Evolutionary conservation across 2,329 filamentous ascomycete genomes (phyloP), one percentile per base, ranked within the genome.

Genomic region (Teratosphaeria zuluensis): DNA sequence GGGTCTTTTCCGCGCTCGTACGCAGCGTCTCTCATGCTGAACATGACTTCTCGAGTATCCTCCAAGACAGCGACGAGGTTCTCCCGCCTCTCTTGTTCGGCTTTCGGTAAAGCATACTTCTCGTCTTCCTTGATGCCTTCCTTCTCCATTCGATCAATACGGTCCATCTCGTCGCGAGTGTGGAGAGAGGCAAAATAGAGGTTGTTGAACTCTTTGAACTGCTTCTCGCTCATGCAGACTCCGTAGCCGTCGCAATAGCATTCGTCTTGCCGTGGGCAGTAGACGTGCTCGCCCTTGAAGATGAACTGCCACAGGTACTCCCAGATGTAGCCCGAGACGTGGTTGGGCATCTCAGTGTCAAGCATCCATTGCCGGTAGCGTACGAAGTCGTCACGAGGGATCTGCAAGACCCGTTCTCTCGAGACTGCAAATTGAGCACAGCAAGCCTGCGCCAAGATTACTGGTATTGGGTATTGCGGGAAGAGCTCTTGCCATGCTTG

Each of bases 401-500:
- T 55, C 53, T 61, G 62, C 54, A 59, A 57, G 1, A 74, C 61
- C 56, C 69, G 65, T 11, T 57, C 60, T 28, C 59, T 66, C 30
- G 64, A 67, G 1, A 74, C 72, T 3, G 66, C 72, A 58, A 73
- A 73, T 51, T 70, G 66, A 1, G 65, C 64, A 53, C 70, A 68
- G 53, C 66, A 67, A 48, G 65, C 57, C 30, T 54, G 42, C 38
- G 53, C 42, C 16, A 58, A 61, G 31, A 65, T 59, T 5, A 58
- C 60, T 12, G 66, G 57, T 1, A 63, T 61, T 32, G 66, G 63
- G 33, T 53, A 53, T 3, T 66, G 81, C 76, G 51, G 75, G 67
- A 74, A 79, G 66, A 69, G 72, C 67, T 63, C 76, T 62, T 64
- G 75, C 74, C 58, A 78, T 64, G 70, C 68, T 54, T 65, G 61